These are phyloP conservation scores for Naganishia antarctica DNA, from an alignment of 768 basidiomycete genomes.

Conservation along the genomic window DNA sequence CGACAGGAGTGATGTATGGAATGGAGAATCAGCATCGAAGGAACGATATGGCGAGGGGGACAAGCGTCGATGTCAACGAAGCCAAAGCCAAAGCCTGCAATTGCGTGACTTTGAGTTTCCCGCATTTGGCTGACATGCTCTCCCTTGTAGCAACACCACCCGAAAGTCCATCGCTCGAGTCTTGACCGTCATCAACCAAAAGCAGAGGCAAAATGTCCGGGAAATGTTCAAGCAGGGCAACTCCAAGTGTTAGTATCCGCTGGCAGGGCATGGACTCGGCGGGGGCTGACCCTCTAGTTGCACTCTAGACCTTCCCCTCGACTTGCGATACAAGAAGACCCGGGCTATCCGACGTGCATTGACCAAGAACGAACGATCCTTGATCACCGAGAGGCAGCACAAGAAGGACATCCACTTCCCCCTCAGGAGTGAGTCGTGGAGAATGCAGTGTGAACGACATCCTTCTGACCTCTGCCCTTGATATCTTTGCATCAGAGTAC, in stretches of 20 bases:
- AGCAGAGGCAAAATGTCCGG: conserved; percentile 90
- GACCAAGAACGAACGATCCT: conserved; percentile 79
- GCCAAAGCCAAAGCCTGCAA: neutral
- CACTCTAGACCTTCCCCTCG: conserved; percentile 69
- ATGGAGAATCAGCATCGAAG: neutral
- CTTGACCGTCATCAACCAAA: conserved; percentile 96
- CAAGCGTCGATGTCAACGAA: too few relatives aligned
- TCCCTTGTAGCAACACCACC: conserved; percentile 67
- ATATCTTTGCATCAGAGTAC: conserved; percentile 55
- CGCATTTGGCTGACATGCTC: neutral
- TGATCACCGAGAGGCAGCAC: conserved; percentile 84
- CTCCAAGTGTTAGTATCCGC: conserved; percentile 50
- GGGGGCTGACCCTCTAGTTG: neutral
- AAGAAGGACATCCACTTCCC: conserved; percentile 97
- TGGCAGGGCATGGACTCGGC: neutral
- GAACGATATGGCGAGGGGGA: neutral
- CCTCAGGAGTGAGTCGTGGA: conserved; percentile 58
- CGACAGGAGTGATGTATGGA: neutral
- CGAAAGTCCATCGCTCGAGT: conserved; percentile 99
- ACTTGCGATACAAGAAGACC: conserved; percentile 96
- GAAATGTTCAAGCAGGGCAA: conserved; percentile 98
- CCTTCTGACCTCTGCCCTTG: conserved; percentile 9
- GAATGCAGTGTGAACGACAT: too few relatives aligned
- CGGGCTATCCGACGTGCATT: conserved; percentile 94
- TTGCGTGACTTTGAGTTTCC: conserved; percentile 1